These are phyloP conservation scores for Suillus luteus DNA, from an alignment of 768 basidiomycete species.

Conservation along the genomic window DNA sequence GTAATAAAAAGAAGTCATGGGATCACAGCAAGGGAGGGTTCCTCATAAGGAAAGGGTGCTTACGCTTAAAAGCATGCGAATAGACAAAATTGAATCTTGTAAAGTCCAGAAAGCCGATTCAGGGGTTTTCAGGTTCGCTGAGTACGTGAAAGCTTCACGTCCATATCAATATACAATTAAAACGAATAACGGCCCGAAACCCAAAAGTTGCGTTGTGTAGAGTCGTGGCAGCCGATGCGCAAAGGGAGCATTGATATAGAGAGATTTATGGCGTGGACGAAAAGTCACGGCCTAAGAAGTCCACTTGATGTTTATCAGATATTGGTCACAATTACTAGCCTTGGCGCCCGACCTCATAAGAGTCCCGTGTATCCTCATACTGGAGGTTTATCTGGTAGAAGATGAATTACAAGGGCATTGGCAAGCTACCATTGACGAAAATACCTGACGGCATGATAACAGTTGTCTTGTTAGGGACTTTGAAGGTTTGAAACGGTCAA, in stretches of 20 bases:
- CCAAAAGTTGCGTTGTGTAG: background rate
- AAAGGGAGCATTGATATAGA: background rate
- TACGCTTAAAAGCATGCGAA: background rate
- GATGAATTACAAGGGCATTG: background rate
- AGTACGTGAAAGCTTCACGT: background rate
- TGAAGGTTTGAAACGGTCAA: background rate
- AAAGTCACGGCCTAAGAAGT: background rate
- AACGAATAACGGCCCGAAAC: background rate
- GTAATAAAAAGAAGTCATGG: background rate
- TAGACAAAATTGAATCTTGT: background rate
- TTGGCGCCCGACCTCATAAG: background rate
- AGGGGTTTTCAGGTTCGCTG: background rate
- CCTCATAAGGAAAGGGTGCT: background rate
- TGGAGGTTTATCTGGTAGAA: background rate
- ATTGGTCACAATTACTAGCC: background rate
- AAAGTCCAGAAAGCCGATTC: background rate
- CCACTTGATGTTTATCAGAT: background rate
- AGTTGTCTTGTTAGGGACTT: background rate
- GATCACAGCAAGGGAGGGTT: background rate
- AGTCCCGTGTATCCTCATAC: background rate
- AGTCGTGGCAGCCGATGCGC: background rate
- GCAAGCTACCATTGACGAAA: background rate
- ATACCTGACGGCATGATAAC: slow-evolving; percentile 1
- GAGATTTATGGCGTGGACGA: no score
- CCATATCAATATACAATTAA: background rate